Base-by-base conservation (phyloP, 2,329 filamentous ascomycete genomes). In the Alternaria sp. region DNA sequence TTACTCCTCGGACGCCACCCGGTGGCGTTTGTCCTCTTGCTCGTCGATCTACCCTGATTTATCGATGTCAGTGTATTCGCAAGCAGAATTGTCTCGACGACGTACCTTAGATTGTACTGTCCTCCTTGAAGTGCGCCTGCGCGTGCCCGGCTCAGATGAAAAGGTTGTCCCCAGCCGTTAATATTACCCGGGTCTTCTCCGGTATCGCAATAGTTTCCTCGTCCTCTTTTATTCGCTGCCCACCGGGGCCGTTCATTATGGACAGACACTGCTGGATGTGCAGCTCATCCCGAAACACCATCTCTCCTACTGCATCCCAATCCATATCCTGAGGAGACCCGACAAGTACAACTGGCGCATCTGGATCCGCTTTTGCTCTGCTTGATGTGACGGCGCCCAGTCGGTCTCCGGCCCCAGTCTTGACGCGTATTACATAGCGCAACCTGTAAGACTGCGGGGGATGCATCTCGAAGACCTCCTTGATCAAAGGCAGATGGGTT, bases 281-380 rank as follows among this genome's bases (percentile, higher is more conserved):
- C 44, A 73, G 50, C 26, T 72, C 71, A 28, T 74, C 70, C n/a
- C 64, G 62, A 43, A 73, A 73, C 3, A 59, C 54, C 68, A 70
- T 63, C 25, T 73, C 66, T 13, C 62, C 59, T 59, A 69, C 62
- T 13, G 61, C 64, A 49, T 74, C 72, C 69, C 70, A 73, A 17
- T 49, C 62, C 3, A 72, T 19, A 9, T 73, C 68, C 15, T 55
- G 40, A 1, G 67, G 63, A 10, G 65, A 52, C 10, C 72, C 73
- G 13, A 72, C 66, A 8, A 75, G 64, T 26, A 73, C 57, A 1
- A 71, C 72, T 21, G 70, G 72, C 32, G 60, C 53, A 10, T 64
- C 44, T 3, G 64, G 63, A 36, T 62, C 57, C 17, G 64, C 65
- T 40, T 53, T 32, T 36, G 59, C 45, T 36, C 61, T 67, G 12